Evolutionary conservation across 1,284 basidiomycete species (phyloP).

Genomic region (Agaricales sp.): DNA sequence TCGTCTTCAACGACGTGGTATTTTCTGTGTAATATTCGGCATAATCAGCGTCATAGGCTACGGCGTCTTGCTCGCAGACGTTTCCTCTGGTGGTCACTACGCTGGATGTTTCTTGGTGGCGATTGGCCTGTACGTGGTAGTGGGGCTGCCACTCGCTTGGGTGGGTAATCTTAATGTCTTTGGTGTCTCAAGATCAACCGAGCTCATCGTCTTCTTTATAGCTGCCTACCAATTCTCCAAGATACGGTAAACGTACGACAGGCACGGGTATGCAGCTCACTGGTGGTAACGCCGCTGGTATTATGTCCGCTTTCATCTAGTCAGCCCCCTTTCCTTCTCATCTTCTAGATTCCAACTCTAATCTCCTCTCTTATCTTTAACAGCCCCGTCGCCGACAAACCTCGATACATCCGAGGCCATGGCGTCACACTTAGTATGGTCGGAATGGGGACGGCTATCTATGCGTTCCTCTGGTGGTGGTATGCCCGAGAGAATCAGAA

Average conservation of each 20-base stretch:
- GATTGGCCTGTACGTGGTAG: slow-evolving; percentile 19
- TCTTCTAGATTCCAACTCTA: neutral
- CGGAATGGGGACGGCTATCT: neutral
- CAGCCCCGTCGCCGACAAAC: neutral
- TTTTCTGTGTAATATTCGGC: slow-evolving; percentile 19
- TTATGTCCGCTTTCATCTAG: neutral
- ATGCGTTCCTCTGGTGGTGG: neutral
- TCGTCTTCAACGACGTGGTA: slow-evolving; percentile 18
- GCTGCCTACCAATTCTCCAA: neutral
- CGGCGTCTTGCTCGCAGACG: slow-evolving; percentile 21
- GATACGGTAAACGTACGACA: neutral
- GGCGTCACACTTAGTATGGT: neutral
- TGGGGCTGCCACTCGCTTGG: neutral
- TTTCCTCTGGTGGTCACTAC: slow-evolving; percentile 20
- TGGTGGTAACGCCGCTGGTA: neutral
- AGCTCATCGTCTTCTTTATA: neutral
- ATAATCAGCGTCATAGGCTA: slow-evolving; percentile 21
- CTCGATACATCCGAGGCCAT: neutral
- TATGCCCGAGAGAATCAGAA: neutral
- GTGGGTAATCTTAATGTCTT: neutral
- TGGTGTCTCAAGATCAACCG: neutral
- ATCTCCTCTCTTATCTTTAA: neutral
- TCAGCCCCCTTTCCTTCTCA: neutral
- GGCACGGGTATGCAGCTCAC: neutral
- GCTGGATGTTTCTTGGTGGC: slow-evolving; percentile 24